phyloP scores from a whole-genome alignment of 768 basidiomycete genomes.

The Russula emetica region DNA sequence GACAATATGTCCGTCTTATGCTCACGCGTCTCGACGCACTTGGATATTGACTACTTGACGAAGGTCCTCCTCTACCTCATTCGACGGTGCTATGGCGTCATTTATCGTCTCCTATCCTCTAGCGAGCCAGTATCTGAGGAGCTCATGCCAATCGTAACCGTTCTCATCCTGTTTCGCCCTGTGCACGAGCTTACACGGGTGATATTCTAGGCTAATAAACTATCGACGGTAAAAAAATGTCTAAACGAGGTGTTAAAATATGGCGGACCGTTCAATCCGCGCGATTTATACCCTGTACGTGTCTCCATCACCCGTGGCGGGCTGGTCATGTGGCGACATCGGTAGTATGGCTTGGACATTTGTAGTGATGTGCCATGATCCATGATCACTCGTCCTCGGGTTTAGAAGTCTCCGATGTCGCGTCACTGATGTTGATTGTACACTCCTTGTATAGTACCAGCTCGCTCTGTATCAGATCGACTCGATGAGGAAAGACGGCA shows the following conservation, averaged over 20 bases:
- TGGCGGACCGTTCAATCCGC: slow-evolving; percentile 86
- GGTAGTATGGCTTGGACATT: slow-evolving; percentile 5
- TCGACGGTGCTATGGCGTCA: slow-evolving; percentile 92
- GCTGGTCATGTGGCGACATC: not conserved
- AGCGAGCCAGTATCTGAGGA: slow-evolving; percentile 98
- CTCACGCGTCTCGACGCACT: not conserved
- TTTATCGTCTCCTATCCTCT: slow-evolving; percentile 88
- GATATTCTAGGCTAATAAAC: slow-evolving; percentile 75
- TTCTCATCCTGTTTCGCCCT: not conserved
- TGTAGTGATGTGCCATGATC: slow-evolving; percentile 6
- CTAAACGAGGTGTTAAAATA: slow-evolving; percentile 94
- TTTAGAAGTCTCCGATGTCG: not conserved
- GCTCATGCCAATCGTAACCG: slow-evolving; percentile 85
- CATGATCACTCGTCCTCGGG: not conserved
- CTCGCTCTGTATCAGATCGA: slow-evolving; percentile 94
- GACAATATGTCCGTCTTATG: slow-evolving; percentile 77
- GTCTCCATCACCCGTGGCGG: not conserved
- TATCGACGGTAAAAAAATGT: slow-evolving; percentile 95
- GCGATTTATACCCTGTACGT: slow-evolving; percentile 89
- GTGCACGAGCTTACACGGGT: not conserved
- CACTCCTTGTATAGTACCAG: slow-evolving; percentile 61
- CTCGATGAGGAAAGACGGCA: slow-evolving; percentile 86
- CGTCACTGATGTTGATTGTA: slow-evolving; percentile 7
- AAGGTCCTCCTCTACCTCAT: slow-evolving; percentile 91
- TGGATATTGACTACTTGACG: slow-evolving; percentile 12